Evolutionary conservation across 495 filamentous ascomycete genomes (phyloP).

Genomic region (Aspergillus avenaceus): DNA sequence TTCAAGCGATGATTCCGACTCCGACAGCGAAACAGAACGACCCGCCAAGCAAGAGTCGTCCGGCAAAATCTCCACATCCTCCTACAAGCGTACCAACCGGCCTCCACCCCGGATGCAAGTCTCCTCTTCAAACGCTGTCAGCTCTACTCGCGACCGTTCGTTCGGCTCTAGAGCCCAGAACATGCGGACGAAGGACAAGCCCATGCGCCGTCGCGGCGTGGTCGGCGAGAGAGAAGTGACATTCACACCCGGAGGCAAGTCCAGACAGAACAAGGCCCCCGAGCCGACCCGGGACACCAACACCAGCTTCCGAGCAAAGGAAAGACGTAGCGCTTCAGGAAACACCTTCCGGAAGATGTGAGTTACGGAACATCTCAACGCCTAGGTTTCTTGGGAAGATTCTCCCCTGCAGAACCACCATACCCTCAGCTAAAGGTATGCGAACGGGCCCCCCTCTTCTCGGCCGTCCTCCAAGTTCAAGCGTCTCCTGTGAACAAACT

Average conservation of each 20-base stretch:
- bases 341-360: conserved; percentile 52
- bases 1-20: conserved; percentile 44
- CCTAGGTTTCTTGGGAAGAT: not conserved
- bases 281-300: conserved; percentile 26
- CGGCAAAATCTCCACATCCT: conserved; percentile 58
- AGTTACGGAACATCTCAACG: too few species aligned
- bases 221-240: conserved; percentile 84
- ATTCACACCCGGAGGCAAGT: conserved; percentile 67
- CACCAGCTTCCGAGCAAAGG: conserved; percentile 34
- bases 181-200: conserved; percentile 44
- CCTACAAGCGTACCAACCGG: conserved; percentile 45
- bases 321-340: conserved; percentile 48
- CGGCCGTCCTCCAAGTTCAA: too few species aligned
- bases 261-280: conserved; percentile 34
- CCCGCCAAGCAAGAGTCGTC: conserved; percentile 31
- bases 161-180: conserved; percentile 66
- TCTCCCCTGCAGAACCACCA: too few species aligned
- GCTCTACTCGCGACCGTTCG: conserved; percentile 49
- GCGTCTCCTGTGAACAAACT: too few species aligned
- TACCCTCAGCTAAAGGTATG: too few species aligned
- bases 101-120: conserved; percentile 56
- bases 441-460: too few species aligned
- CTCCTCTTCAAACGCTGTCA: conserved; percentile 45
- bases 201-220: conserved; percentile 47
- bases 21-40: conserved; percentile 31